phyloP scores from a whole-genome alignment of 139 green algal species.

The Parachlorella kessleri region DNA sequence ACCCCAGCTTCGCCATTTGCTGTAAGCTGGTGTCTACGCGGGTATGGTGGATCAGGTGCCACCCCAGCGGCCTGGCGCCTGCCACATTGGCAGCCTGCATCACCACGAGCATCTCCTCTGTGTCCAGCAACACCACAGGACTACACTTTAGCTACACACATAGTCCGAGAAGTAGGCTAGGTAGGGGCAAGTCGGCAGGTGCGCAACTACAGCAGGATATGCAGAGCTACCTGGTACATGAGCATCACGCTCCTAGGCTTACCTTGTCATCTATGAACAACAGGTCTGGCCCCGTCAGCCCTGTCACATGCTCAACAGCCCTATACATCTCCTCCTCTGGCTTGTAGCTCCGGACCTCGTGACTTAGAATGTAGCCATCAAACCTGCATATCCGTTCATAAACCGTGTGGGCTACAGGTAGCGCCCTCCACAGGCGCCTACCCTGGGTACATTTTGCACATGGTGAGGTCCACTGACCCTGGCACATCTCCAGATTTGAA shows the following conservation, averaged over 20 bases:
- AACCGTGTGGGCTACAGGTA: neutral
- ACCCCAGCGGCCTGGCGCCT: constrained; percentile 1
- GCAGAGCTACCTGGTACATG: too few relatives aligned
- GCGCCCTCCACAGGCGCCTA: too few relatives aligned
- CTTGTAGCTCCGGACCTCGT: constrained; percentile 14
- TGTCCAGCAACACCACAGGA: too few relatives aligned
- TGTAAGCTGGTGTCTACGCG: neutral
- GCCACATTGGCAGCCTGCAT: constrained; percentile 9
- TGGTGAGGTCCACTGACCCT: neutral
- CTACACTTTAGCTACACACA: too few relatives aligned
- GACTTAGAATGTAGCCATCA: neutral
- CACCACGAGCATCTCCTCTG: too few relatives aligned
- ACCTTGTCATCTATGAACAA: constrained; percentile 27
- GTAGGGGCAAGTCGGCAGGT: too few relatives aligned
- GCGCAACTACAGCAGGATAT: too few relatives aligned
- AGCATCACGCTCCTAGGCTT: too few relatives aligned
- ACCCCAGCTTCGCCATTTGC: constrained; percentile 8
- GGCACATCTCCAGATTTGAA: neutral
- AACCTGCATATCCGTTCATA: neutral
- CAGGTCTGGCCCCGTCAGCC: neutral
- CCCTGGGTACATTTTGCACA: too few relatives aligned
- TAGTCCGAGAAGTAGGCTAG: too few relatives aligned
- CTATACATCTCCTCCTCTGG: constrained; percentile 9
- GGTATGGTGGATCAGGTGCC: constrained; percentile 15
- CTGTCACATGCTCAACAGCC: neutral